Evolutionary conservation across 2,329 filamentous ascomycete species (phyloP), one percentile per base, ranked within the genome.

Genomic region (Blastomyces parvus): DNA sequence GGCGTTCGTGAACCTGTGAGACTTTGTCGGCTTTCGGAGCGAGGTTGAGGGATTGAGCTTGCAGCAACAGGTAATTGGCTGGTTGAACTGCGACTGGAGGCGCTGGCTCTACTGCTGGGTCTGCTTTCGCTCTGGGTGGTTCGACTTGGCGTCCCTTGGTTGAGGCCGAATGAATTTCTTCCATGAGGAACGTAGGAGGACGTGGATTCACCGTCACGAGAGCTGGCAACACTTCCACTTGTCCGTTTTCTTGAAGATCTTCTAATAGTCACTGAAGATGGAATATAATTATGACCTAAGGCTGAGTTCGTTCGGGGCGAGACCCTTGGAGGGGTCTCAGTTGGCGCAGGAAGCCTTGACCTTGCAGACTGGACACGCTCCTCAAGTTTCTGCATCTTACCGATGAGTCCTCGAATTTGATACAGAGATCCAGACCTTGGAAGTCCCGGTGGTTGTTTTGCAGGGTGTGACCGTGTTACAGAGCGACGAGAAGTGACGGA

Each of bases 331-430:
- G 92, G 91, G 0, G 89, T 94, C 62, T 81, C 83, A 8, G 85
- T 82, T 2, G 92, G 90, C 1, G 88, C 90, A 2, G 94, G 94
- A 25, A 99, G 84, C 76, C 94, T 96, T 48, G 93, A 97, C 69
- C 91, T 87, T 22, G 88, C 94, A 30, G 88, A 91, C 65, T 97
- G 91, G 11, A 99, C 93, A 55, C 94, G 86, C 66, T 94, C 90
- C 75, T 97, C 94, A 65, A 99, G 86, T 68, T 91, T 90, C 76
- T 97, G 91, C 91, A 97, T 97, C 78, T 97, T 94, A 36, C 91
- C 92, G 64, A 95, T 96, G 67, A 99, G 86, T 38, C 88, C 89
- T 67, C 93, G 90, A 71, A 99, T 96, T 74, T 99, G 94, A 68
- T 89, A 89, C 59, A 99, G 84, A 1, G 94, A 97, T 66, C 84